Percentiles rank a stretch among this genome's conserved stretches.
Evolutionary conservation across 768 basidiomycete genomes (phyloP).

Genomic region (Sistotremastrum suecicum): DNA sequence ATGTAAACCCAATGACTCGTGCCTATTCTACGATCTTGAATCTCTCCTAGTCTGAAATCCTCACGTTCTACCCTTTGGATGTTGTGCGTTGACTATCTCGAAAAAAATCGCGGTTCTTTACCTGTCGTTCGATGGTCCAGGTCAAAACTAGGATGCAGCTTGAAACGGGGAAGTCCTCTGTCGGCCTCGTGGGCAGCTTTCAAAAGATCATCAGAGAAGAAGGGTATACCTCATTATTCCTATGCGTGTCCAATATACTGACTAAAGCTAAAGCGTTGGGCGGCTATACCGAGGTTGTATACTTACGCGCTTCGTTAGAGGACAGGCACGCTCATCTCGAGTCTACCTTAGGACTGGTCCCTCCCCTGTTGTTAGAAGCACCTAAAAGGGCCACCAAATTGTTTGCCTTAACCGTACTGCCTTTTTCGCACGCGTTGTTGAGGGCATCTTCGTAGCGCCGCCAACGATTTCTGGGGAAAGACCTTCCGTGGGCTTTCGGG

Average conservation of each 20-base stretch:
- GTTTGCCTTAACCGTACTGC: conserved; percentile 18
- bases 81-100: conserved; percentile 12
- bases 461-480: conserved; percentile 96
- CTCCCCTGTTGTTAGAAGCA: conserved; percentile 89
- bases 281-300: conserved; percentile 73
- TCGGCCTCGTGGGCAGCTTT: conserved; percentile 76
- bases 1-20: neutral
- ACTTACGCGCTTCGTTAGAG: neutral
- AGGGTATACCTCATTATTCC: conserved; percentile 43
- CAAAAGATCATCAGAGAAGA: conserved; percentile 74
- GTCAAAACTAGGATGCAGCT: conserved; percentile 99
- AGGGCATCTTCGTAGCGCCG: conserved; percentile 32
- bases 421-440: conserved; percentile 2
- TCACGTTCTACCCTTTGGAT: conserved; percentile 84
- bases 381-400: conserved; percentile 98
- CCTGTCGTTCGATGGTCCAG: conserved; percentile 22
- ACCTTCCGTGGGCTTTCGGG: conserved; percentile 49
- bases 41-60: conserved; percentile 14
- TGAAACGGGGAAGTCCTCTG: conserved; percentile 64
- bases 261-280: conserved; percentile 36
- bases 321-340: neutral
- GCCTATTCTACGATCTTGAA: conserved; percentile 42
- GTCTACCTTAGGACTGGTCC: conserved; percentile 56
- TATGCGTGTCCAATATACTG: conserved; percentile 4
- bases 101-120: neutral